Evolutionary conservation across 2,329 filamentous ascomycete genomes (phyloP).

Genomic region (Sarocladium strictum): DNA sequence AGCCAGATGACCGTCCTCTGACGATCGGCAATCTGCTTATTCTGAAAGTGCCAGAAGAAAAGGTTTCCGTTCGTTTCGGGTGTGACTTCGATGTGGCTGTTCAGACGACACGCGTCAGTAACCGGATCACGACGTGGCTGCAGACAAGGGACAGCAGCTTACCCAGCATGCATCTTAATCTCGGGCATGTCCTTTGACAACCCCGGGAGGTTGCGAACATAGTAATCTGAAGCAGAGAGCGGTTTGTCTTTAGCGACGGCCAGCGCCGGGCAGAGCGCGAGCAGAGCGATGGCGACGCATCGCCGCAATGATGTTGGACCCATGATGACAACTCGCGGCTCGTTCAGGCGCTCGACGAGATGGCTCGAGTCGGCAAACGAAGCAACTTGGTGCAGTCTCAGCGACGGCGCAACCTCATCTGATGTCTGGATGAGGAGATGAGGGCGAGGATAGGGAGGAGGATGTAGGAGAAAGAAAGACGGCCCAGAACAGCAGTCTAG

Average conservation of each 20-base stretch:
- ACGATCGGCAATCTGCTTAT: conserved; percentile 86
- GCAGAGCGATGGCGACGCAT: conserved; percentile 20
- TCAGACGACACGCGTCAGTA: conserved; percentile 17
- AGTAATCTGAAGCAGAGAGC: conserved; percentile 67
- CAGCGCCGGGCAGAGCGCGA: conserved; percentile 37
- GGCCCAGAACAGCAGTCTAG: background rate
- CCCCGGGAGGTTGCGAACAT: conserved; percentile 77
- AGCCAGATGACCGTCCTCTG: conserved; percentile 94
- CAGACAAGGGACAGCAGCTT: conserved; percentile 30
- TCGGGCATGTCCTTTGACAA: conserved; percentile 65
- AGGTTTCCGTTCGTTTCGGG: conserved; percentile 83
- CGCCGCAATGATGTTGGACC: background rate
- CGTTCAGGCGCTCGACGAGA: background rate
- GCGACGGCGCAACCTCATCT: background rate
- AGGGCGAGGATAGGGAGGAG: background rate
- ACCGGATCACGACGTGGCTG: conserved; percentile 9
- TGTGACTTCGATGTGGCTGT: conserved; percentile 84
- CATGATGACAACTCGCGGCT: background rate
- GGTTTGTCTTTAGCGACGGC: conserved; percentile 20
- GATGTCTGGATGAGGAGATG: background rate
- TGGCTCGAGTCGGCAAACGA: background rate
- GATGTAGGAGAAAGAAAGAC: background rate
- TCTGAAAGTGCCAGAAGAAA: conserved; percentile 98
- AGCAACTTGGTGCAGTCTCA: background rate
- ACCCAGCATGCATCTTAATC: conserved; percentile 98